Base-by-base conservation (phyloP, 2,329 filamentous ascomycete species). In the Immersiporthe knoxdaviesiana region DNA sequence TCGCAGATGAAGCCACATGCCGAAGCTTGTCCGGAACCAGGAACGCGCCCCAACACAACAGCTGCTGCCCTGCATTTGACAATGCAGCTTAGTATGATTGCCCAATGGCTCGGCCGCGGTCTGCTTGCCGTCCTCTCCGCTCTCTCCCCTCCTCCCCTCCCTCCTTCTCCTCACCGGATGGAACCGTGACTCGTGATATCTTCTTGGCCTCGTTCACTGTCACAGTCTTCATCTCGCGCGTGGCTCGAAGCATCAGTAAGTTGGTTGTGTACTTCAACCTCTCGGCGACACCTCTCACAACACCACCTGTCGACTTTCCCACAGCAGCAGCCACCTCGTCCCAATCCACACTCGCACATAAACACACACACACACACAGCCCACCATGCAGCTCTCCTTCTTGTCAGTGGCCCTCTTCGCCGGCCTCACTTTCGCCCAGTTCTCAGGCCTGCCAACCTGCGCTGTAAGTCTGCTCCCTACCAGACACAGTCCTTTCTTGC, bases 381-480 rank as follows among this genome's bases (percentile, higher is more conserved):
- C 60, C 72, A 80, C 61, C 52, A 87, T 87, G 85, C 86, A 84
- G 80, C 70, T 80, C 71, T 70, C 74, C 68, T 77, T 84, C 69
- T 74, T 84, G 74, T 77, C 86, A 72, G 77, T 83, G 71, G 78
- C 88, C 74, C 83, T 86, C 73, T 78, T 88, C 62, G 82, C 85
- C 74, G 83, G 83, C 79, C 79, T 88, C 70, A 83, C 85, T 72
- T 78, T 81, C 71, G 85, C 85, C 52, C 86, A 87, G 76, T 75
- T 83, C 68, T 73, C 75, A 39, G 75, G 74, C 52, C 82, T 87
- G 63, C 88, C 86, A 21, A 70, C 72, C 12, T 90, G 84, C 74
- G 87, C 87, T 72, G 87, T 90, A 82, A 75, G 86, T 83, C 50
- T 27, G 39, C 41, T 27, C 18, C 27, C n/a, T 27, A 27, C 16